These are phyloP conservation scores for Excoecaria cochinchinensis DNA, from an alignment of 345 rosid species.

Conservation along the genomic window DNA sequence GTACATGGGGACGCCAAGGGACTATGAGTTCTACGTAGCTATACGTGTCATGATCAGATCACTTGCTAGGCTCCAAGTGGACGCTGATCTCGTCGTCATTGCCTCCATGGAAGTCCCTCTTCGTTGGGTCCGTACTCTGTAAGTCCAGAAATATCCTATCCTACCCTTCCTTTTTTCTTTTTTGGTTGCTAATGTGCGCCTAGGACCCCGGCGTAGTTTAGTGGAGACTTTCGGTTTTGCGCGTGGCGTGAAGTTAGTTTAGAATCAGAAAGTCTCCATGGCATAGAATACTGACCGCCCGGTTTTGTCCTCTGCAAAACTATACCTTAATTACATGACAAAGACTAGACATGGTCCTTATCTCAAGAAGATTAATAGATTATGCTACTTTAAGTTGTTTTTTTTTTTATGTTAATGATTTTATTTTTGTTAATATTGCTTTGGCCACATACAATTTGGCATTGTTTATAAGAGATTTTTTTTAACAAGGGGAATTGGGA, in stretches of 20 bases:
- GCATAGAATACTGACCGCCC: neutral
- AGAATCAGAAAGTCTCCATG: too few species aligned
- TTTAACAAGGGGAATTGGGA: too few species aligned
- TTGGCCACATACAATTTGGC: too few species aligned
- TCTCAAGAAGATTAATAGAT: neutral
- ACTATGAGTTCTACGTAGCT: constrained; percentile 95
- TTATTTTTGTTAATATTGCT: too few species aligned
- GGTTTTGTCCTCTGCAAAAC: neutral
- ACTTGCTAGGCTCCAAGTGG: constrained; percentile 52
- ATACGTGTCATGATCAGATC: constrained; percentile 92
- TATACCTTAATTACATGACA: neutral
- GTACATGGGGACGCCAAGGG: constrained; percentile 99
- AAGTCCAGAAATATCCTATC: constrained; percentile 31
- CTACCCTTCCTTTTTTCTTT: neutral
- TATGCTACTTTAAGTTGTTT: too few species aligned
- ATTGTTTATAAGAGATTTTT: too few species aligned
- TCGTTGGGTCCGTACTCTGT: constrained; percentile 75
- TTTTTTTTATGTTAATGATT: too few species aligned
- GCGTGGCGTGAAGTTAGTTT: neutral
- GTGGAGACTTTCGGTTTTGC: neutral
- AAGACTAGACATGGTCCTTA: neutral
- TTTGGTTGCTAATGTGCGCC: constrained; percentile 5
- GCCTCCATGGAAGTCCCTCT: constrained; percentile 92
- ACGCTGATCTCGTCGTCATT: constrained; percentile 93
- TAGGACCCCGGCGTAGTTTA: neutral